Percentiles rank a stretch among this genome's conserved stretches.
These are phyloP conservation scores for Sanghuangporus weigelae DNA, from an alignment of 1,284 basidiomycete genomes.

Conservation along the genomic window DNA sequence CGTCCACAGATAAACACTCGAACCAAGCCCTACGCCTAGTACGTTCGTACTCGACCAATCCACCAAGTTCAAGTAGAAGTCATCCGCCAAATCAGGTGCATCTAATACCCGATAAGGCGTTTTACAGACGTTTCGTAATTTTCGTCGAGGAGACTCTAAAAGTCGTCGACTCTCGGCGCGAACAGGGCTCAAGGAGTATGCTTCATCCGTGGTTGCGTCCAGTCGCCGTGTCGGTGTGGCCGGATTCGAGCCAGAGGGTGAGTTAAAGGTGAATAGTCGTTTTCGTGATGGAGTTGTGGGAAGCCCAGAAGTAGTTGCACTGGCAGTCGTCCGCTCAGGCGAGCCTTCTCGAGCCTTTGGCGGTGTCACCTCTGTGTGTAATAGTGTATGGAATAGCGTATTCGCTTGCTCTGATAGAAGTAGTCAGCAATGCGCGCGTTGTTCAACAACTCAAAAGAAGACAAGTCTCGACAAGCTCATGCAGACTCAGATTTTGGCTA, in stretches of 20 bases:
- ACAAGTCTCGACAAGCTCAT: not conserved
- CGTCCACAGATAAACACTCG: conserved; percentile 95
- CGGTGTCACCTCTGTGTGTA: conserved; percentile 72
- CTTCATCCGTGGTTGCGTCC: conserved; percentile 74
- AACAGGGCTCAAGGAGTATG: conserved; percentile 89
- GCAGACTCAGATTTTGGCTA: not conserved
- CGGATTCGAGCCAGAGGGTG: conserved; percentile 55
- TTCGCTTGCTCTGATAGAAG: conserved; percentile 65
- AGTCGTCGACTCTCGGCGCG: conserved; percentile 78
- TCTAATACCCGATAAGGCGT: conserved; percentile 98
- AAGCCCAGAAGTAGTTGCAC: conserved; percentile 35
- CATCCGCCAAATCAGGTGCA: conserved; percentile 94
- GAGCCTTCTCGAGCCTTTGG: conserved; percentile 56
- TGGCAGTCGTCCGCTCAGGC: conserved; percentile 45
- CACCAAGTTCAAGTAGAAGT: conserved; percentile 97
- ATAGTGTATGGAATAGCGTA: conserved; percentile 64
- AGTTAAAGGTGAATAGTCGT: conserved; percentile 64
- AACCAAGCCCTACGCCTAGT: conserved; percentile 87
- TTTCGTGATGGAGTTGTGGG: conserved; percentile 62
- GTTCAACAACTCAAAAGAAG: not conserved
- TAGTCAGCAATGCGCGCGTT: not conserved
- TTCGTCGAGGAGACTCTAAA: conserved; percentile 81
- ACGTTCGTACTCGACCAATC: conserved; percentile 97
- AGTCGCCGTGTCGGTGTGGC: conserved; percentile 58
- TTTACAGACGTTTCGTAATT: conserved; percentile 82